These are phyloP conservation scores for Mycosphaerella arachidis DNA, from an alignment of 2,329 filamentous ascomycete species.

Conservation along the genomic window DNA sequence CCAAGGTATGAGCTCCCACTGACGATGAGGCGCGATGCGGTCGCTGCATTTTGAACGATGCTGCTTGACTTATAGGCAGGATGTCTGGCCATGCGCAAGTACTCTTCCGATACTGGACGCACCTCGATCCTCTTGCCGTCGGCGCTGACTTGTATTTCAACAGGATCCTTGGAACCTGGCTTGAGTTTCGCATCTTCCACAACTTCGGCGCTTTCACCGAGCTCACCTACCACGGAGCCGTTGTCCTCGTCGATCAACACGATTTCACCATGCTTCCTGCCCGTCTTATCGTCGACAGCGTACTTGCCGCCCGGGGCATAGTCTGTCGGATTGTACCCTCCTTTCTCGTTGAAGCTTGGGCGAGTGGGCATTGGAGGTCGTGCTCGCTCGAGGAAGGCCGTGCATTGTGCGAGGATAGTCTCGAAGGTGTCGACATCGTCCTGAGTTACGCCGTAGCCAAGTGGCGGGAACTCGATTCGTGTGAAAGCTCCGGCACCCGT, in stretches of 20 bases:
- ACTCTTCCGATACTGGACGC: conserved; percentile 62
- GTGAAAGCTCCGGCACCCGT: conserved; percentile 87
- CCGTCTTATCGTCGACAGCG: conserved; percentile 47
- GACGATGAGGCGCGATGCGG: conserved; percentile 85
- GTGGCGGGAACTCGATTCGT: conserved; percentile 76
- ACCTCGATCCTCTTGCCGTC: conserved; percentile 67
- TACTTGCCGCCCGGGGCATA: conserved; percentile 68
- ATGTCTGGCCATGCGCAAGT: conserved; percentile 73
- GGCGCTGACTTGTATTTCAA: conserved; percentile 69
- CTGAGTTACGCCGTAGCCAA: conserved; percentile 71
- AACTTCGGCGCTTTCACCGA: conserved; percentile 75
- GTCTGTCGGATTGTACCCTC: conserved; percentile 72
- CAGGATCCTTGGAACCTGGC: conserved; percentile 86
- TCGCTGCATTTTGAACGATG: conserved; percentile 79
- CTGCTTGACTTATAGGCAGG: conserved; percentile 87
- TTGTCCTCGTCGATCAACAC: conserved; percentile 95
- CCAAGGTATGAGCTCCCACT: conserved; percentile 77
- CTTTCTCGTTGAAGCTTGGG: conserved; percentile 31
- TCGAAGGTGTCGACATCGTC: conserved; percentile 96
- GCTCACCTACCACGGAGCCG: conserved; percentile 88
- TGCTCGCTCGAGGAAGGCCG: conserved; percentile 84
- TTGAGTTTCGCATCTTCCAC: conserved; percentile 71
- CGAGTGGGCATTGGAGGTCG: conserved; percentile 50
- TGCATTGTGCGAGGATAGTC: conserved; percentile 96
- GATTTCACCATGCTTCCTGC: conserved; percentile 61